Evolutionary conservation across 2,329 filamentous ascomycete genomes (phyloP).

Genomic region (Arthrobotrys iridis): DNA sequence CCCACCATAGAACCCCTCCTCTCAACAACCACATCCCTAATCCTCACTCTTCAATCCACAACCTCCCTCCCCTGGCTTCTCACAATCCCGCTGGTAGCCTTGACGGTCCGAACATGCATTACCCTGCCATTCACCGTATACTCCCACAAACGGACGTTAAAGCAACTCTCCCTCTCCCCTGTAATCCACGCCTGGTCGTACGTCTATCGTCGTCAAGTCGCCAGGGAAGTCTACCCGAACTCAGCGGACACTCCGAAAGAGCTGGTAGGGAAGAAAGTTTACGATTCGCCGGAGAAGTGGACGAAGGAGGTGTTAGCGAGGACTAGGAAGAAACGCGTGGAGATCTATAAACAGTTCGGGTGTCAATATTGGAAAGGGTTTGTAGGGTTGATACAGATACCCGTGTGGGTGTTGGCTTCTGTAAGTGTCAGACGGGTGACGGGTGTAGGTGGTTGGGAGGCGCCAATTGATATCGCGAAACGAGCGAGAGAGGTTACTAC

Average conservation of each 20-base stretch:
- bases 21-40: conserved; percentile 34
- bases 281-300: conserved; percentile 52
- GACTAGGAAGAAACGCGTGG: conserved; percentile 43
- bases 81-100: conserved; percentile 56
- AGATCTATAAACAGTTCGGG: conserved; percentile 54
- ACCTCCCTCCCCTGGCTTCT: conserved; percentile 56
- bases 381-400: conserved; percentile 55
- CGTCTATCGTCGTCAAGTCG: conserved; percentile 26
- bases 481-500: background rate
- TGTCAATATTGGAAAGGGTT: conserved; percentile 57
- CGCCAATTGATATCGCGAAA: background rate
- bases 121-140: conserved; percentile 56
- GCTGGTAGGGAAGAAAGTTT: conserved; percentile 24
- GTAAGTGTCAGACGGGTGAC: conserved; percentile 54
- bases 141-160: conserved; percentile 53
- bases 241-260: background rate
- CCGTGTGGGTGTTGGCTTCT: conserved; percentile 56
- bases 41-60: conserved; percentile 55
- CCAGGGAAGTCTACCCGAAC: conserved; percentile 1
- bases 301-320: conserved; percentile 33
- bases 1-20: conserved; percentile 35
- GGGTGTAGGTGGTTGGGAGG: conserved; percentile 1
- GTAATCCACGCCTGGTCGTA: conserved; percentile 54
- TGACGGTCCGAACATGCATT: conserved; percentile 55
- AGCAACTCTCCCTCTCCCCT: conserved; percentile 52